These are phyloP conservation scores for Coccomyxa sp. DNA, from an alignment of 139 green algal species.

Conservation along the genomic window DNA sequence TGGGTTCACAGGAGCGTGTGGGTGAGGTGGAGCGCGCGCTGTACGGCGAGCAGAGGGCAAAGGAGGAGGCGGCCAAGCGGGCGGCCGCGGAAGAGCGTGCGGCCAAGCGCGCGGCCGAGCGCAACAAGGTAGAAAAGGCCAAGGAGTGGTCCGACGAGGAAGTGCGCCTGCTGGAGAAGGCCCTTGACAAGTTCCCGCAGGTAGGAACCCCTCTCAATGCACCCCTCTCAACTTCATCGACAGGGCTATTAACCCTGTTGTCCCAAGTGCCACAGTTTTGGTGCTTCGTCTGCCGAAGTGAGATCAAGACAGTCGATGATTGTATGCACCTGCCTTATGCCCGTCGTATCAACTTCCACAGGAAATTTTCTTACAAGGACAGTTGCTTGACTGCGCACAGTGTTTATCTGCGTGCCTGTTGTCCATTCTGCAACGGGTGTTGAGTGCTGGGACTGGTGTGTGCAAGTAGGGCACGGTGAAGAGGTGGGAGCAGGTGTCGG, in stretches of 20 bases:
- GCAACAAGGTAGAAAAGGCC: conserved; percentile 19
- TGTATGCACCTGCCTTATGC: no score
- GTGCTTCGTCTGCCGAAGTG: no score
- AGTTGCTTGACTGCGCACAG: no score
- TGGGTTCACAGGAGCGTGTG: conserved; percentile 8
- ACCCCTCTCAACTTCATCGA: not conserved
- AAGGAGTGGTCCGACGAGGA: conserved; percentile 75
- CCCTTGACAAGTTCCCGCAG: conserved; percentile 83
- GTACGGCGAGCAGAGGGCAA: conserved; percentile 20
- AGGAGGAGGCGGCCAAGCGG: conserved; percentile 16
- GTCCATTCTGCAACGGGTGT: not conserved
- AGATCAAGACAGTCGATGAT: no score
- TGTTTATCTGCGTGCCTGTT: no score
- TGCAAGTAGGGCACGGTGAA: conserved; percentile 63
- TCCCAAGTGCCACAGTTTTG: no score
- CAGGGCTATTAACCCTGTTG: not conserved
- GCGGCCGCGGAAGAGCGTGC: conserved; percentile 20
- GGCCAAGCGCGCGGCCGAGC: conserved; percentile 19
- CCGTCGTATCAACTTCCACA: no score
- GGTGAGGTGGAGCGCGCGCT: conserved; percentile 12
- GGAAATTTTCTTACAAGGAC: no score
- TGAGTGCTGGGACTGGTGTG: not conserved
- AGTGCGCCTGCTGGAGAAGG: conserved; percentile 90
- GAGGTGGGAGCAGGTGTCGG: conserved; percentile 72
- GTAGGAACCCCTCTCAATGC: conserved; percentile 11